Base-by-base conservation (phyloP, 176 grass and related monocot genomes). In the barley (Hordeum vulgare) region DNA sequence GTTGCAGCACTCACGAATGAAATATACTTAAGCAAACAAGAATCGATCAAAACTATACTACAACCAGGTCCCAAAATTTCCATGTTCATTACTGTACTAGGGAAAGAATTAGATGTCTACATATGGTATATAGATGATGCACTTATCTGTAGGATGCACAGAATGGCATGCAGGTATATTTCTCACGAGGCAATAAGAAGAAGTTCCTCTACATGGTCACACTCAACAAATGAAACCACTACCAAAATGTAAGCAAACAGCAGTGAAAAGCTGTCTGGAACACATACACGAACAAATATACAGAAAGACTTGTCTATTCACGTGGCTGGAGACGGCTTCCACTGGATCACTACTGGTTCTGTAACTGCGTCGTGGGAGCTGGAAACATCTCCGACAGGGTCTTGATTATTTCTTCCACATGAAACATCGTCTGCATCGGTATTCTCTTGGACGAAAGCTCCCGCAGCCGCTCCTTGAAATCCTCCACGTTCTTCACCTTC, bases 361-460 rank as follows among this genome's bases (percentile, higher is more conserved):
- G 28, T 31, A 24, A 42, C 78, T 37, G 31, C 29, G 13, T 33
- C 9, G 11, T 21, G 51, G 27, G 23, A 79, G 24, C 76, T 75
- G 45, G 74, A 66, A 64, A 75, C 21, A n/a, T 57, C 1, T 85
- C 36, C 25, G 61, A 75, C 11, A 89, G 66, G 70, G 11, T 42
- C 23, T 17, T 78, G 42, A 47, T 62, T 23, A 90, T 82, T 2
- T 13, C 63, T 21, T 82, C 83, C 42, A 82, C 33, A 9, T 77
- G 31, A n/a, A 85, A 59, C 78, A 86, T 53, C 34, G 79, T 86
- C 34, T 89, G 63, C 83, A 82, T 57, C 2, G 83, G 83, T 41
- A 86, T 63, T 57, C 18, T 70, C 24, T 71, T 61, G 17, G 79
- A 82, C 17, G 78, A 77, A 67, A 90, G 66, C 58, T 86, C 73